Evolutionary conservation across 768 basidiomycete species (phyloP), one percentile per base, ranked within the genome.

Genomic region (Pleurotus salmoneostramineus): DNA sequence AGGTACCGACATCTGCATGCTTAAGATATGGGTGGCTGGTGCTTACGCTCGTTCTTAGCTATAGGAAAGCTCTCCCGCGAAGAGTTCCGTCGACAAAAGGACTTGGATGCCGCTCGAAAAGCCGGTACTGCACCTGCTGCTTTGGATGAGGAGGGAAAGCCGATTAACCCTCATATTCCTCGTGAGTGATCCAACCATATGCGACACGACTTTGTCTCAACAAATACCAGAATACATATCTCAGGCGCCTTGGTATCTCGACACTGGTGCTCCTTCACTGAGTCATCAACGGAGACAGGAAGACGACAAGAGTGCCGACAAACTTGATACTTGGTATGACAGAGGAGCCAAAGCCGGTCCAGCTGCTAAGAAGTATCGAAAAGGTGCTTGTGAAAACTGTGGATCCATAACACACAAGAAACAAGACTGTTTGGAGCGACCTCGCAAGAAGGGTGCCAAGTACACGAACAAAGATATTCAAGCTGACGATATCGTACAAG

Each of bases 91-190:
- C 84, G 93, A 27, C 92, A 96, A 72, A 97, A 97, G 72, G 96
- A 98, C 70, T 85, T 98, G 57, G 96, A 98, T 72, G 96, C 96
- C 4, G 96, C 96, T 59, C 91, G 96, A 56, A 98, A 98, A 77
- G 97, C 96, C 37, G 96, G 97, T 73, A 98, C 96, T 7, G 97
- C 95, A 10, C 93, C 95, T 17, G 93, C 96, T 27, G 95, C 94
- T 33, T 79, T 97, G 34, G 97, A 99, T 68, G 91, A 94, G 71
- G 89, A 97, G 71, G 97, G 97, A 52, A 87, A 83, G 66, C 87
- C 94, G 50, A 98, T 99, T 75, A 99, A 98, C 67, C 97, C 97
- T 35, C 97, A 99, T 72, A 98, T 99, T 75, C 97, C 97, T 68
- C 93, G 95, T 95, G 63, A 60, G 91, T 78, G 7, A 4, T 27